Percentiles rank a stretch among this genome's conserved stretches.
These are phyloP conservation scores for Mycena maculata DNA, from an alignment of 768 basidiomycete genomes.

Conservation along the genomic window DNA sequence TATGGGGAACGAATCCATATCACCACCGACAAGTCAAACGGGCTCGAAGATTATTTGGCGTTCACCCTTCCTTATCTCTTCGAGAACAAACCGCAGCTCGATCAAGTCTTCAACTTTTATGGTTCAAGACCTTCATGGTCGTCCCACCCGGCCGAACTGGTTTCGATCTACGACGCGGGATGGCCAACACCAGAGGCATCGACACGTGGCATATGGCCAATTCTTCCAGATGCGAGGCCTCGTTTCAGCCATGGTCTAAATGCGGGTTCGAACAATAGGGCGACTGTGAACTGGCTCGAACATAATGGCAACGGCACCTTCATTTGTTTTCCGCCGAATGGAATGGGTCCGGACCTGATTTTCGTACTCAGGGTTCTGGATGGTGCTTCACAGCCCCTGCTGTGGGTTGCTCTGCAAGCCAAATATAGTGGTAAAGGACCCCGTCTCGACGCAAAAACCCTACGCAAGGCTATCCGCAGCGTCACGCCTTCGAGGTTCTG, in stretches of 20 bases:
- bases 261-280: not conserved
- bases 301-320: not conserved
- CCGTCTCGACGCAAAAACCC: not conserved
- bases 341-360: not conserved
- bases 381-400: not conserved
- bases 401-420: not conserved
- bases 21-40: not conserved
- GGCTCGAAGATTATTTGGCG: not conserved
- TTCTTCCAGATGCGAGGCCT: not conserved
- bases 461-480: not conserved
- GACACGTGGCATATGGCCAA: not conserved
- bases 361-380: not conserved
- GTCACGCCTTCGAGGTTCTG: not conserved
- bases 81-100: not conserved
- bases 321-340: not conserved
- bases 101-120: not conserved
- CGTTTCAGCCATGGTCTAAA: not conserved
- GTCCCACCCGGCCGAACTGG: not conserved
- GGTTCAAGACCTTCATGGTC: not conserved
- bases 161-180: not conserved
- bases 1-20: not conserved
- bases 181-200: not conserved
- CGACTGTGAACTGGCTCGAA: not conserved
- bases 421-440: not conserved
- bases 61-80: not conserved